Conservation (phyloP, 2,329 filamentous ascomycete species). For the Alternaria triticina region DNA sequence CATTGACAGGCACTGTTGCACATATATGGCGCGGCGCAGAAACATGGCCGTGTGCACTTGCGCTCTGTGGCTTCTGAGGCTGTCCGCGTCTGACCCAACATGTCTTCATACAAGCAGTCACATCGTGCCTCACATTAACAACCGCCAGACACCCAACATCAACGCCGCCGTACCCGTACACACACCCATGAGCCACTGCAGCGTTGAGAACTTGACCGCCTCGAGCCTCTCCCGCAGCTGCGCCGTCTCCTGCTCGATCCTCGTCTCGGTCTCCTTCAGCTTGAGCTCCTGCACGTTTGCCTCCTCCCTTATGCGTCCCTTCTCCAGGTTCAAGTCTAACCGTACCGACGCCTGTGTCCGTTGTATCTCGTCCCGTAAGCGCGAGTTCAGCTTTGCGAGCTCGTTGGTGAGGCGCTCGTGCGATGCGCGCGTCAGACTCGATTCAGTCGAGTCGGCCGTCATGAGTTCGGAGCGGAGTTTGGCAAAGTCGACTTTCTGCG, state of each 20-base stretch:
- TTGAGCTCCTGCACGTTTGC: slow-evolving; percentile 96
- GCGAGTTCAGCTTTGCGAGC: slow-evolving; percentile 88
- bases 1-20: slow-evolving; percentile 28
- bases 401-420: slow-evolving; percentile 95
- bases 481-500: slow-evolving; percentile 95
- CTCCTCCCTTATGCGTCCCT: slow-evolving; percentile 94
- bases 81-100: not conserved
- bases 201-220: slow-evolving; percentile 95
- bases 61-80: not conserved
- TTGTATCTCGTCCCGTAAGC: slow-evolving; percentile 90
- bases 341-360: slow-evolving; percentile 92
- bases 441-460: slow-evolving; percentile 89
- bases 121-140: slow-evolving; percentile 62
- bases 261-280: slow-evolving; percentile 97
- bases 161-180: slow-evolving; percentile 70
- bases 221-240: slow-evolving; percentile 89
- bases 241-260: slow-evolving; percentile 95
- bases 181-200: slow-evolving; percentile 94
- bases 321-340: slow-evolving; percentile 93
- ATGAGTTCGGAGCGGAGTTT: slow-evolving; percentile 95
- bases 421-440: slow-evolving; percentile 82
- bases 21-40: slow-evolving; percentile 24
- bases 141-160: slow-evolving; percentile 70
- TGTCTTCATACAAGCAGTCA: not conserved
- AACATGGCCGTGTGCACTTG: not conserved